Conservation (phyloP, 1,139 yeast genomes). For the Saccharomyces hybrid region DNA sequence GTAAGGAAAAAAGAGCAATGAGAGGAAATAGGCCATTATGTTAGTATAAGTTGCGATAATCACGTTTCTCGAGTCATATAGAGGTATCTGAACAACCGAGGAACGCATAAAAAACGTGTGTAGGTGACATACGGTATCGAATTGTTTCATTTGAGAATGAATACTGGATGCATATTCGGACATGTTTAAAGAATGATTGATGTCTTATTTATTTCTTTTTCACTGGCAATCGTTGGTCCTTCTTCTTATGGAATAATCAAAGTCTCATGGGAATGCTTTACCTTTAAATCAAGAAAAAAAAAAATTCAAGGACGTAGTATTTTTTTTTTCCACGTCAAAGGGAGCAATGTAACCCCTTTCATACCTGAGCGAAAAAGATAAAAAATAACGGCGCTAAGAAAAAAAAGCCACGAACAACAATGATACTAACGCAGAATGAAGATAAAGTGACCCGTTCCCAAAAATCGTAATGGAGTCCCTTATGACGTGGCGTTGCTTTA, state of each 20-base stretch:
- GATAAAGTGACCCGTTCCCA: background rate
- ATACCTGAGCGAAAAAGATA: background rate
- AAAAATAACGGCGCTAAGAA: background rate
- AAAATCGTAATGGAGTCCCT: background rate
- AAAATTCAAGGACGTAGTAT: background rate
- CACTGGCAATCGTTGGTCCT: background rate
- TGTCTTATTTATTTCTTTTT: background rate
- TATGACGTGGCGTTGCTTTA: too few species aligned
- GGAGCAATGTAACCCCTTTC: background rate
- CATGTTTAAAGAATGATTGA: constrained; percentile 10
- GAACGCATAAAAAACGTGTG: background rate
- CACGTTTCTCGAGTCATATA: background rate
- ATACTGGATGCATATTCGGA: constrained; percentile 21
- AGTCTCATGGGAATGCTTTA: background rate
- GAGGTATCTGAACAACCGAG: background rate
- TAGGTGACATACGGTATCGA: constrained; percentile 21
- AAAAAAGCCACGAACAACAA: background rate
- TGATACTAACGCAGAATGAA: background rate
- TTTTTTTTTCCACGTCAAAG: background rate
- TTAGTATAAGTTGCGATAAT: constrained; percentile 2
- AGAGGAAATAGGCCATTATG: constrained; percentile 6
- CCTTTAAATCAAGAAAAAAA: background rate
- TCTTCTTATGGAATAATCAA: background rate
- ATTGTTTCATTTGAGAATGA: constrained; percentile 22
- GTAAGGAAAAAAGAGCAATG: background rate